Evolutionary conservation across 1,284 basidiomycete genomes (phyloP), one percentile per base, ranked within the genome.

Genomic region (Trichosporon faecale): DNA sequence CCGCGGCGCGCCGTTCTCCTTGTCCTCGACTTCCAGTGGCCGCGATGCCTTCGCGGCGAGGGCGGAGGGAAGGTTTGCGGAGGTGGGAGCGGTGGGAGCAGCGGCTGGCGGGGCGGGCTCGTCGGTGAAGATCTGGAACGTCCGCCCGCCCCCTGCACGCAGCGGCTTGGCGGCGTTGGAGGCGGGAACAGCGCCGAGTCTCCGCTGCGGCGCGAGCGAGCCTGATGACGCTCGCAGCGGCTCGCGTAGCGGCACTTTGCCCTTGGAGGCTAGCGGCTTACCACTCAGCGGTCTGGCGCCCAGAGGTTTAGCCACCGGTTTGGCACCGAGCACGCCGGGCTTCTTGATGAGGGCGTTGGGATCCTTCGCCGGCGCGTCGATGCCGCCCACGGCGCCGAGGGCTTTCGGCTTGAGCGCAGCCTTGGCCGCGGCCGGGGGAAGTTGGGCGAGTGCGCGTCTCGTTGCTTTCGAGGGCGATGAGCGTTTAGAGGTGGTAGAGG

Each of bases 1-100:
- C 4, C 46, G 18, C 18, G 29, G 27, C 29, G 27, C 27, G 27
- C 27, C 29, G 66, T 80, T 80, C 74, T 80, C 78, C 67, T 79
- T 76, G 66, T 80, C 75, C 1, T 65, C 57, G 8, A 23, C 33
- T 27, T 49, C 35, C 60, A 18, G 21, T 55, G 44, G n/a, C 52
- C 49, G 37, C 65, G 33, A 35, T 55, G 52, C 37, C 40, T 67
- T 57, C 37, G 35, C 29, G 23, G 29, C 2, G 7, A 63, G 3
- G 31, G 31, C 31, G 31, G 31, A 4, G 31, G 31, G 31, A 33
- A 3, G 31, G 31, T 33, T 4, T 3, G 3, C 31, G 31, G 31
- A 3, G 31, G 4, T 9, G 31, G 4, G 31, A 9, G 31, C 29
- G 14, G 27, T 44, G 5, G 4, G 40, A 18, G 40, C 3, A 14